Conservation (phyloP, 2,329 filamentous ascomycete species). For the Hymenotorrendiella dingleyae region DNA sequence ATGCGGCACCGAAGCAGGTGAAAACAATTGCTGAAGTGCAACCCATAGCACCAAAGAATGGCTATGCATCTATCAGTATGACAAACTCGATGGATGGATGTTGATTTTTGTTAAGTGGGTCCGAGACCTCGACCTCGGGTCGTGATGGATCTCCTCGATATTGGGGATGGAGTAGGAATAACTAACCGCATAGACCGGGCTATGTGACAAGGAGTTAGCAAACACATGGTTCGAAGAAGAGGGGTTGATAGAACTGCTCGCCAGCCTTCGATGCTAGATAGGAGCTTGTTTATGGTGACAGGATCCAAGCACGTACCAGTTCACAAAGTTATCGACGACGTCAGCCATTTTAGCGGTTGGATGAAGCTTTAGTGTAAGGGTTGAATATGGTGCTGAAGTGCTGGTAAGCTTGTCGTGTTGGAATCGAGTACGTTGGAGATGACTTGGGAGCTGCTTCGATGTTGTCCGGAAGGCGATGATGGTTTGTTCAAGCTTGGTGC, state of each 20-base stretch:
- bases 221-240: constrained; percentile 4
- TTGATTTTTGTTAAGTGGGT: constrained; percentile 9
- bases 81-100: constrained; percentile 17
- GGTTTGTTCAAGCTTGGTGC: constrained; percentile 9
- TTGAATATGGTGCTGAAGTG: constrained; percentile 16
- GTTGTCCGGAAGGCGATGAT: constrained; percentile 23
- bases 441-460: constrained; percentile 22
- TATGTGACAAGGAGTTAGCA: constrained; percentile 47
- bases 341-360: constrained; percentile 63
- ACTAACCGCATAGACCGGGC: constrained; percentile 99
- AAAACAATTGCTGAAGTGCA: constrained; percentile 94
- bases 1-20: constrained; percentile 93
- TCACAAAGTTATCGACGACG: constrained; percentile 42
- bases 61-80: constrained; percentile 36
- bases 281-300: too few relatives aligned
- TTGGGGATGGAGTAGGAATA: too few relatives aligned
- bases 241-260: constrained; percentile 2
- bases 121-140: neutral
- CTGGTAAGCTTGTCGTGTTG: constrained; percentile 18
- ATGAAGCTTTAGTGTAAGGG: constrained; percentile 16
- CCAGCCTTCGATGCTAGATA: too few relatives aligned
- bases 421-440: constrained; percentile 24
- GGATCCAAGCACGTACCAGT: constrained; percentile 59
- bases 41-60: constrained; percentile 97
- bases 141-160: too few relatives aligned